A percentile compares a stretch with the other conserved stretches of the same genome.
Evolutionary conservation across 2,329 filamentous ascomycete species (phyloP).

Genomic region (Delphinella strobiligena): DNA sequence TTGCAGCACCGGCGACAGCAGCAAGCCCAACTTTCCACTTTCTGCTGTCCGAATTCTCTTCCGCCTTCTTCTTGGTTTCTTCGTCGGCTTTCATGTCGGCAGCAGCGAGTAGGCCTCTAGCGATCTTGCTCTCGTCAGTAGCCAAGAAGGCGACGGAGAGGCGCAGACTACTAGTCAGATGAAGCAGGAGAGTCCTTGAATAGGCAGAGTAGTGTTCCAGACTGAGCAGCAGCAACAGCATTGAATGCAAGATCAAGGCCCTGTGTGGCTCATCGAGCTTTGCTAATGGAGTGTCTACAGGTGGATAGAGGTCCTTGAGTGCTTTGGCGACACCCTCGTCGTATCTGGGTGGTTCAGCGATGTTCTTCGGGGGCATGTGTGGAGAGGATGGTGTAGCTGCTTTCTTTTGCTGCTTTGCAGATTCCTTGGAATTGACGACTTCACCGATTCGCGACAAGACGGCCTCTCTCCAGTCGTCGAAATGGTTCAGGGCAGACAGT

Average conservation of each 20-base stretch:
- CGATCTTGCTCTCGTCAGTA: constrained; percentile 52
- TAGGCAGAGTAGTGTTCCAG: constrained; percentile 26
- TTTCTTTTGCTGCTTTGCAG: constrained; percentile 21
- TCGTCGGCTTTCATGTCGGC: constrained; percentile 70
- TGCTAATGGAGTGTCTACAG: constrained; percentile 24
- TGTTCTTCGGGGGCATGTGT: constrained; percentile 17
- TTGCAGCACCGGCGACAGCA: constrained; percentile 72
- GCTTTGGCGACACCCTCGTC: constrained; percentile 19
- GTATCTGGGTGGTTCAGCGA: constrained; percentile 10
- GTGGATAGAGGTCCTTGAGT: constrained; percentile 21
- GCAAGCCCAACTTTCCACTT: constrained; percentile 79
- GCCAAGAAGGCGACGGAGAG: constrained; percentile 20
- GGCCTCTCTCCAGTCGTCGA: constrained; percentile 66
- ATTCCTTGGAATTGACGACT: constrained; percentile 35
- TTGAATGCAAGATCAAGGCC: constrained; percentile 24
- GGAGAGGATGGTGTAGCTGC: constrained; percentile 24
- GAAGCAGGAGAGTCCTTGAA: constrained; percentile 23
- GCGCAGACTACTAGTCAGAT: constrained; percentile 22
- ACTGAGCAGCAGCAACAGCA: constrained; percentile 26
- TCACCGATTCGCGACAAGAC: constrained; percentile 62
- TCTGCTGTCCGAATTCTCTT: constrained; percentile 52
- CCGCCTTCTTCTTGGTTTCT: constrained; percentile 59
- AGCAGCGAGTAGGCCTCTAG: constrained; percentile 60
- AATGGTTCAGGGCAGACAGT: constrained; percentile 56
- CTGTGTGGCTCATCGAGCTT: constrained; percentile 23